Percentiles rank a stretch among this genome's conserved stretches.
These are phyloP conservation scores for Arbutus unedo DNA, from an alignment of 148 eudicot species.

Conservation along the genomic window DNA sequence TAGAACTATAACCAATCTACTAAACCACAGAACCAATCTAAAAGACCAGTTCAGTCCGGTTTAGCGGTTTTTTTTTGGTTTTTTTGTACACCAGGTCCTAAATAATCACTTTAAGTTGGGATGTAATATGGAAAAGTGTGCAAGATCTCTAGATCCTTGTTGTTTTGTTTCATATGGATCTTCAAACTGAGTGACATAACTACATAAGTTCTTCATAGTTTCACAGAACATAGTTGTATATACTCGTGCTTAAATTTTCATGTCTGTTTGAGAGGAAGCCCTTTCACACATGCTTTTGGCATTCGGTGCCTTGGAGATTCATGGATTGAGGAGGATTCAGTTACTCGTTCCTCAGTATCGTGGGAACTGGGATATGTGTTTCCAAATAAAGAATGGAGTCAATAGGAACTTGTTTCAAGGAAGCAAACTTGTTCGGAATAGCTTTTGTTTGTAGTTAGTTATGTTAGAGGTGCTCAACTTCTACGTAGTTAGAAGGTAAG, in stretches of 20 bases:
- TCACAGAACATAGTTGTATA: not conserved
- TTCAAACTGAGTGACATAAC: not conserved
- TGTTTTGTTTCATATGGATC: not conserved
- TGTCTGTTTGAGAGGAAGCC: not conserved
- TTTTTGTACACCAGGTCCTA: not conserved
- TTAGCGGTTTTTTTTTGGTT: no score
- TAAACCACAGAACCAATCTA: no score
- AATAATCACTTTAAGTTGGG: not conserved
- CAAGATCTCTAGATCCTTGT: not conserved
- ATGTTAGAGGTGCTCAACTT: conserved; percentile 1
- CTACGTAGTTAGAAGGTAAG: conserved; percentile 9
- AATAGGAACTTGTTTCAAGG: conserved; percentile 1
- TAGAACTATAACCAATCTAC: no score
- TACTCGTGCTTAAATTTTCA: not conserved
- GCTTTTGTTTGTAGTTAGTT: not conserved
- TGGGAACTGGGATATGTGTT: not conserved
- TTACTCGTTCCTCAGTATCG: not conserved
- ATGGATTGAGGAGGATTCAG: not conserved
- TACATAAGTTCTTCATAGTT: not conserved
- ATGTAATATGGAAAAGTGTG: not conserved
- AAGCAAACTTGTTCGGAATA: not conserved
- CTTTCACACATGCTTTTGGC: not conserved
- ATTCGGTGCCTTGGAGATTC: not conserved
- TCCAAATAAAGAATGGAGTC: not conserved
- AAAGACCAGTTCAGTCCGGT: no score